Percentiles rank a stretch among this genome's conserved stretches.
Conservation (phyloP, 1,284 basidiomycete species). For the Rhodotorula sp. region DNA sequence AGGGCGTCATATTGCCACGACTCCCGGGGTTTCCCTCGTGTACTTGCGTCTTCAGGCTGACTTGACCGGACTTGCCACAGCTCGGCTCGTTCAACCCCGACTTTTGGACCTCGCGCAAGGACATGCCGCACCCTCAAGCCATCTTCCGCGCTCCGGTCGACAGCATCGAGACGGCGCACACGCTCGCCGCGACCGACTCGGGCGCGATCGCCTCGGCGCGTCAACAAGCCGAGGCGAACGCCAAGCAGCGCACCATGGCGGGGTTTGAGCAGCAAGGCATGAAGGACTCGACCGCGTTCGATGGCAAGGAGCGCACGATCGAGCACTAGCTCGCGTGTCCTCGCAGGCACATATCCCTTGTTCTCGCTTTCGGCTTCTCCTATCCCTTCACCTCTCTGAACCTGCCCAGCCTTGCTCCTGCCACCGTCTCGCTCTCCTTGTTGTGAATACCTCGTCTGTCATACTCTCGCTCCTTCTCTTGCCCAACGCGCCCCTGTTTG, state of each 20-base stretch:
- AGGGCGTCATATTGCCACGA: too few species aligned
- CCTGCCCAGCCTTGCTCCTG: neutral
- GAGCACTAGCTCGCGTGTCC: conserved; percentile 6
- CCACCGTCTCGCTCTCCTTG: neutral
- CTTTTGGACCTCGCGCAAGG: conserved; percentile 43
- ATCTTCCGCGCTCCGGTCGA: conserved; percentile 32
- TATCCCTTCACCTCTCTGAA: neutral
- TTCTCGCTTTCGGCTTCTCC: neutral
- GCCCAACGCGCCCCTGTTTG: neutral
- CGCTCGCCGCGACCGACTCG: neutral
- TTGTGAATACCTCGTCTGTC: conserved; percentile 5
- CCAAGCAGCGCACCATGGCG: conserved; percentile 9
- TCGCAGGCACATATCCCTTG: neutral
- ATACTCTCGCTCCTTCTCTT: neutral
- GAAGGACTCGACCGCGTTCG: conserved; percentile 10
- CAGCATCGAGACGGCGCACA: neutral
- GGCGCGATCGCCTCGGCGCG: conserved; percentile 2
- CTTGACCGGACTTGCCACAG: conserved; percentile 2
- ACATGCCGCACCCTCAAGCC: conserved; percentile 42
- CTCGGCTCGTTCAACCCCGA: conserved; percentile 43
- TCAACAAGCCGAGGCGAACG: conserved; percentile 10
- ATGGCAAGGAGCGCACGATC: conserved; percentile 7
- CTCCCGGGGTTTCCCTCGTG: too few species aligned
- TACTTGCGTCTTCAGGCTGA: too few species aligned
- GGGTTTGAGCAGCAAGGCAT: conserved; percentile 10